These are phyloP conservation scores for Hevea brasiliensis DNA, from an alignment of 345 rosid genomes.

Conservation along the genomic window DNA sequence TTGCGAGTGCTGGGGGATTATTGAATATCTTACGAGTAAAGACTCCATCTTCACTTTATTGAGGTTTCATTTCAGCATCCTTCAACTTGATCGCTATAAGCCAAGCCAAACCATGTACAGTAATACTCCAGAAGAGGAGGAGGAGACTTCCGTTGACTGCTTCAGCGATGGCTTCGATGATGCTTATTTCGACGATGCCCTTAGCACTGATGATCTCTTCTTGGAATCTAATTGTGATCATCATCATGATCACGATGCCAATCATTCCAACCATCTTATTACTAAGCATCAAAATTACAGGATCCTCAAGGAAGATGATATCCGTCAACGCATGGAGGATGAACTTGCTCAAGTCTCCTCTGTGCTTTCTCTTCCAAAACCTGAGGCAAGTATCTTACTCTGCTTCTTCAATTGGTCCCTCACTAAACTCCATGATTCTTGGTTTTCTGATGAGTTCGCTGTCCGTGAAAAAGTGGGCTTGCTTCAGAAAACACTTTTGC, in stretches of 20 bases:
- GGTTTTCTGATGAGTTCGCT: slow-evolving; percentile 25
- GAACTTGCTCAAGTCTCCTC: slow-evolving; percentile 8
- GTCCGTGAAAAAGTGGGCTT: slow-evolving; percentile 24
- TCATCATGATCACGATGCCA: not conserved
- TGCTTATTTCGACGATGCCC: not conserved
- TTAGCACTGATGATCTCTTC: not conserved
- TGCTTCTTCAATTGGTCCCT: slow-evolving; percentile 19
- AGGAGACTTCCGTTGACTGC: slow-evolving; percentile 8
- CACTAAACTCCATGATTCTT: slow-evolving; percentile 11
- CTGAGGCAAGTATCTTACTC: slow-evolving; percentile 23
- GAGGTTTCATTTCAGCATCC: no score
- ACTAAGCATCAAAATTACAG: not conserved
- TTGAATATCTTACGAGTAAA: no score
- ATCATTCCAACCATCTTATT: not conserved
- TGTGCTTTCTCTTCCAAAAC: slow-evolving; percentile 18
- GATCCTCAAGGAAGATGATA: slow-evolving; percentile 12
- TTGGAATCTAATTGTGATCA: not conserved
- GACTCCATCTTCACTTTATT: no score
- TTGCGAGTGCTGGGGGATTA: no score
- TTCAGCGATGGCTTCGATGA: slow-evolving; percentile 13
- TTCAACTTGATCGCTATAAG: no score
- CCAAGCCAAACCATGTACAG: no score
- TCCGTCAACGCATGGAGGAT: slow-evolving; percentile 13
- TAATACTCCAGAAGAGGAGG: no score
- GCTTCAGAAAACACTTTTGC: not conserved